These are phyloP conservation scores for Globisporangium okanoganense DNA, from an alignment of 352 stramenopile species.

Conservation along the genomic window DNA sequence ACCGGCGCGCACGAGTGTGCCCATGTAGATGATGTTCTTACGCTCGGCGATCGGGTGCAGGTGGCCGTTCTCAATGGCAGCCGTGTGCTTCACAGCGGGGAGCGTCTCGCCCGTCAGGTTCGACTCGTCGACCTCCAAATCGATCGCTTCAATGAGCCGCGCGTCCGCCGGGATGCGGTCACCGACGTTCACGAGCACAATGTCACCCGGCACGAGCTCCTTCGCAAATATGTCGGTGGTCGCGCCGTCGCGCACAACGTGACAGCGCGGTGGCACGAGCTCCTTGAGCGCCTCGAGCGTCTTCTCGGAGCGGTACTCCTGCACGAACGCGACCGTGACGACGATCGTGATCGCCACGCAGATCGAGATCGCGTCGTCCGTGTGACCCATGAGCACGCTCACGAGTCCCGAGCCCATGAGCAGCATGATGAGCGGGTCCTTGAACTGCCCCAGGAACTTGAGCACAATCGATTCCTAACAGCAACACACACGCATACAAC, in stretches of 20 bases:
- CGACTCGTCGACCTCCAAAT: slow-evolving; percentile 91
- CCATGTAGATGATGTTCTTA: slow-evolving; percentile 96
- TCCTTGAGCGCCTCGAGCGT: slow-evolving; percentile 82
- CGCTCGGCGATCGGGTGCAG: slow-evolving; percentile 70
- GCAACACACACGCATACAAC: background rate
- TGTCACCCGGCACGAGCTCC: slow-evolving; percentile 79
- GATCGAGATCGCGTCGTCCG: slow-evolving; percentile 95
- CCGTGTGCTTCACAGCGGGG: slow-evolving; percentile 76
- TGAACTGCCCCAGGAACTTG: slow-evolving; percentile 94
- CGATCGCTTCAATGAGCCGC: slow-evolving; percentile 85
- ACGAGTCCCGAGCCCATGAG: slow-evolving; percentile 91
- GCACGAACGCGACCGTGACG: slow-evolving; percentile 94
- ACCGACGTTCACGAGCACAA: slow-evolving; percentile 89
- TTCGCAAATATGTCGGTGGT: slow-evolving; percentile 65
- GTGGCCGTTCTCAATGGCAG: slow-evolving; percentile 55
- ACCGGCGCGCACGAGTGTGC: slow-evolving; percentile 92
- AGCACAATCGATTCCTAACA: slow-evolving; percentile 73
- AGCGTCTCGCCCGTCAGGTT: slow-evolving; percentile 93
- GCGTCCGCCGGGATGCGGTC: slow-evolving; percentile 93
- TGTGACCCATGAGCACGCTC: slow-evolving; percentile 91
- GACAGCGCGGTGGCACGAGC: slow-evolving; percentile 71
- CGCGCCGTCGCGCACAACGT: slow-evolving; percentile 51
- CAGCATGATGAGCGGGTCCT: slow-evolving; percentile 96
- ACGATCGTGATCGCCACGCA: slow-evolving; percentile 95
- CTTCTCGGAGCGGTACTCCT: slow-evolving; percentile 86